A percentile compares a stretch with the other conserved stretches of the same genome.
Evolutionary conservation across 2,329 filamentous ascomycete genomes (phyloP).

Genomic region (Spiromastix sp.): DNA sequence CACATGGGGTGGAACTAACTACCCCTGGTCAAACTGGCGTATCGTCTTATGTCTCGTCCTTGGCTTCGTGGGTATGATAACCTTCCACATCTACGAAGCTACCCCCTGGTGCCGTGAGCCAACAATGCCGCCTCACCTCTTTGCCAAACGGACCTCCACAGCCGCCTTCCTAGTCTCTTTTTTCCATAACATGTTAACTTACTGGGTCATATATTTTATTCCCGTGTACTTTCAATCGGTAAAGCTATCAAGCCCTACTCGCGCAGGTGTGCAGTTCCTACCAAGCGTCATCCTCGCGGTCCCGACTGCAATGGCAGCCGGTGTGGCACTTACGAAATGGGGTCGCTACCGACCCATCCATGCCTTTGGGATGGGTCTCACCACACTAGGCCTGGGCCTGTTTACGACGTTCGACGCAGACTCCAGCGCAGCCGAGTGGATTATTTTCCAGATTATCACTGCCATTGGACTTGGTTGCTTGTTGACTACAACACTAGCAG

Average conservation of each 20-base stretch:
- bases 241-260: slow-evolving; percentile 17
- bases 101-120: slow-evolving; percentile 20
- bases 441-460: slow-evolving; percentile 32
- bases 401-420: slow-evolving; percentile 29
- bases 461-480: slow-evolving; percentile 35
- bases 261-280: slow-evolving; percentile 17
- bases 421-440: slow-evolving; percentile 31
- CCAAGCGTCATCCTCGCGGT: slow-evolving; percentile 12
- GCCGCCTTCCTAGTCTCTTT: slow-evolving; percentile 27
- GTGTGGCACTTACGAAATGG: slow-evolving; percentile 18
- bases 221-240: slow-evolving; percentile 37
- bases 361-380: slow-evolving; percentile 26
- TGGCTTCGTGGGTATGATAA: slow-evolving; percentile 30
- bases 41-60: slow-evolving; percentile 37
- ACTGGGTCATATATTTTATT: slow-evolving; percentile 30
- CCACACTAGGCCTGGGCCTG: slow-evolving; percentile 33
- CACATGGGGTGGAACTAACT: slow-evolving; percentile 24
- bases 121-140: slow-evolving; percentile 31
- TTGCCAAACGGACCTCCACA: slow-evolving; percentile 28
- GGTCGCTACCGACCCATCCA: slow-evolving; percentile 25
- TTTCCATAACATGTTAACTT: slow-evolving; percentile 23
- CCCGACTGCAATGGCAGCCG: slow-evolving; percentile 16
- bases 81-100: slow-evolving; percentile 16
- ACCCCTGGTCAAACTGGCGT: slow-evolving; percentile 22
- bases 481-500: slow-evolving; percentile 33